These are phyloP conservation scores for Solanum chmielewskii DNA, from an alignment of 257 asterid species.

Conservation along the genomic window DNA sequence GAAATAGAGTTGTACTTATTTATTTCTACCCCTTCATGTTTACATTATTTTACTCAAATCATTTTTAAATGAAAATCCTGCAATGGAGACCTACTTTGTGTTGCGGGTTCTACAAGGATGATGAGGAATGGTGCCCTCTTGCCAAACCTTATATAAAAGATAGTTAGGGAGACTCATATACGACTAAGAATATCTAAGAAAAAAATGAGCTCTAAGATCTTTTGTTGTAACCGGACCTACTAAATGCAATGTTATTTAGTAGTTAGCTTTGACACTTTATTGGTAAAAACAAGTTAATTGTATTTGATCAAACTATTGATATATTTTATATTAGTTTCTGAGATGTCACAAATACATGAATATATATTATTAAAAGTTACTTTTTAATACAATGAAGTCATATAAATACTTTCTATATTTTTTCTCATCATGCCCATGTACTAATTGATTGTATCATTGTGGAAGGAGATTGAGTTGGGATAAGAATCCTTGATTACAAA, in stretches of 20 bases:
- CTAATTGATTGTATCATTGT: background rate
- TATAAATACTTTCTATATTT: background rate
- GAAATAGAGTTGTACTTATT: too few relatives aligned
- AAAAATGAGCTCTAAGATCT: background rate
- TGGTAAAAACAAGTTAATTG: too few relatives aligned
- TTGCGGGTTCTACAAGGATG: background rate
- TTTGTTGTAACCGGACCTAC: conserved; percentile 14
- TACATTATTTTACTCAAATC: too few relatives aligned
- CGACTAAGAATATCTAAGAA: conserved; percentile 1
- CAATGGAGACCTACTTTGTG: conserved; percentile 11
- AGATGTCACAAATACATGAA: background rate
- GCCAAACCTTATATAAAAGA: conserved; percentile 1
- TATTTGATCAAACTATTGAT: too few relatives aligned
- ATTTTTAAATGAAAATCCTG: background rate
- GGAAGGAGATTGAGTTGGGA: background rate
- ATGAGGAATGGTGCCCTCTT: conserved; percentile 15
- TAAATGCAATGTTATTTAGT: background rate
- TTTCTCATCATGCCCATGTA: background rate
- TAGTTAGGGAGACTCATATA: background rate
- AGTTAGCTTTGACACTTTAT: background rate
- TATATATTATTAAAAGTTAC: too few relatives aligned
- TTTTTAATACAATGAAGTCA: background rate
- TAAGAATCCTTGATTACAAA: background rate
- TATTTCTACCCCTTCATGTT: too few relatives aligned
- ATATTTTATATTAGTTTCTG: too few relatives aligned